Evolutionary conservation across 371 early-diverging fungal species (phyloP), one percentile per base, ranked within the genome.

Genomic region (Circinella umbellata): DNA sequence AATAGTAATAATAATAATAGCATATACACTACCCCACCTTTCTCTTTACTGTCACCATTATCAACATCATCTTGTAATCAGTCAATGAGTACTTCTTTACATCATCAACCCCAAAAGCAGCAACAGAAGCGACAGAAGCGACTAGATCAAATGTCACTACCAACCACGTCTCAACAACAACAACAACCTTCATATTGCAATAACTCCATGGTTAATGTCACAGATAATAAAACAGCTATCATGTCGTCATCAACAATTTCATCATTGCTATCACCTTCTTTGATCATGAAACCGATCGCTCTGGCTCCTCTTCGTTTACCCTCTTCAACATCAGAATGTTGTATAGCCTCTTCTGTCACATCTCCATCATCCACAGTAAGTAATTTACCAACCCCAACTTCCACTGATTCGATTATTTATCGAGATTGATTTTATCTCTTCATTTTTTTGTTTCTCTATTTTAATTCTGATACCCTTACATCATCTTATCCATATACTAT

Each of bases 221-320:
- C 0, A 27, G 27, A 2, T 27, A 27, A 27, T 27, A 27, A 27
- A 27, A 2, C 27, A 27, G 27, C 27, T 27, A 27, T 27, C 27
- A 57, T 11, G 10, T 35, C 35, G 35, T 20, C 64, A 63, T 20
- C 48, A 20, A 4, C 63, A 63, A 34, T 38, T 18, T 61, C 62
- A 37, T n/a, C 49, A 53, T n/a, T 36, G 17, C 15, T 51, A 10
- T 27, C 46, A 49, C 10, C 6, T 4, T 49, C 11, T 20, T 48
- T 38, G 49, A 15, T 15, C 2, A 51, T n/a, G 15, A 15, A 48
- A 14, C 48, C 46, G 47, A 47, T 63, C n/a, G 47, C 63, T 7
- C 48, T 63, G 5, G 48, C 63, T 1, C 63, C 63, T 48, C 27
- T 63, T 13, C 63, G 63, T 15, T 49, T 63, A 35, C 46, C 57